Evolutionary conservation across 2,329 filamentous ascomycete genomes (phyloP), one percentile per base, ranked within the genome.

Genomic region (Monilinia laxa): DNA sequence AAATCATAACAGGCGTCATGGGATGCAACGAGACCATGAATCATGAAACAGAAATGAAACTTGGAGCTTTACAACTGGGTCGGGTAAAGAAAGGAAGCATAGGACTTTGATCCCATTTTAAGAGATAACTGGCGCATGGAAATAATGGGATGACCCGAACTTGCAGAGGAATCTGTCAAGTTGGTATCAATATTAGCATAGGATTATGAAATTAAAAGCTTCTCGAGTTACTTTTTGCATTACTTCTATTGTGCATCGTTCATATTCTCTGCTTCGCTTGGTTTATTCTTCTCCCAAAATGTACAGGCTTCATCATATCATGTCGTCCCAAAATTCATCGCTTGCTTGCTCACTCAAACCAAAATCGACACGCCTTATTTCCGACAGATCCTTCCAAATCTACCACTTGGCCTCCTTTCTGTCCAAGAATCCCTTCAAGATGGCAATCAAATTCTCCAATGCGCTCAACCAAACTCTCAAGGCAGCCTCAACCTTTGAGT

Each of bases 401-500:
- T 77, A 78, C 76, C 75, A 78, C 72, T 78, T 77, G 1, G 73
- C 74, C 69, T 86, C 83, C 76, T 84, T 83, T 66, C 77, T 80
- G 49, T 77, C 81, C 78, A 85, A 77, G 76, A 90, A 90, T 56
- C 77, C 78, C 76, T 89, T 87, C 76, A 98, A 80, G 73, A 96
- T 93, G n/a, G 73, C 81, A 59, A 97, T 88, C 73, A 90, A 84
- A 79, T 89, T 88, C 81, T 95, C 89, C 74, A 98, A 81, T 11
- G 90, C 87, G n/a, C 79, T 81, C 69, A 98, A 82, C 85, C 94
- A 97, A 70, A 81, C 80, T 73, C 83, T 80, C 74, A 97, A 79
- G 75, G 90, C 86, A 65, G 79, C 76, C 62, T 83, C 74, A 59
- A 95, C 89, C 79, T 89, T 86, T 40, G 77, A 80, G 51, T 84